A percentile compares a stretch with the other conserved stretches of the same genome.
phyloP scores from a whole-genome alignment of 805 yeast species.

The Saturnispora quitensis region DNA sequence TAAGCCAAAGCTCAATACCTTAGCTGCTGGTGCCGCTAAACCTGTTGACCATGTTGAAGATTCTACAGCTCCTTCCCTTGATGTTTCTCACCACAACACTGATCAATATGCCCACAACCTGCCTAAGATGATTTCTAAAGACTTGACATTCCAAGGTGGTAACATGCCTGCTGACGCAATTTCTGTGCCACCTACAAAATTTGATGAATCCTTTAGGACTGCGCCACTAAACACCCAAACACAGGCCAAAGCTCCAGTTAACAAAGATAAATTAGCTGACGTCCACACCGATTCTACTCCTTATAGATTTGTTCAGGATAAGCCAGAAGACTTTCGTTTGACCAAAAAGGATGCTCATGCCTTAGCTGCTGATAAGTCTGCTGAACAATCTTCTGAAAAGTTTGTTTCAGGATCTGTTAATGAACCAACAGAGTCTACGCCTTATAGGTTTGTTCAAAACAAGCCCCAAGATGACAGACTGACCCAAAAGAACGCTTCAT shows the following conservation, averaged over 20 bases:
- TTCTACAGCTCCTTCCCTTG: background rate
- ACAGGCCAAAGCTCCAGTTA: background rate
- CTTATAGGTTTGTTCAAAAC: slow-evolving; percentile 10
- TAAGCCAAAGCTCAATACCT: background rate
- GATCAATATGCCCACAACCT: background rate
- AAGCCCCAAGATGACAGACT: background rate
- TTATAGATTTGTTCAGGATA: slow-evolving; percentile 1
- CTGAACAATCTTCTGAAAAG: background rate
- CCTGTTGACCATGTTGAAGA: background rate
- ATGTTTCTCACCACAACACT: background rate
- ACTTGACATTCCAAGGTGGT: background rate
- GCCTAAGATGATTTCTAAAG: background rate
- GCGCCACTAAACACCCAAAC: background rate
- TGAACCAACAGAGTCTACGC: slow-evolving; percentile 3
- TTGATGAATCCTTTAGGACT: background rate
- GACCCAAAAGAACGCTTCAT: background rate
- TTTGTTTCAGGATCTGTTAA: background rate
- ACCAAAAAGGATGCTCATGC: background rate
- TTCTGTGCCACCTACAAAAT: background rate
- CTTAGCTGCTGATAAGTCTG: background rate
- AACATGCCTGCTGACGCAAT: background rate
- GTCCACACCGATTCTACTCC: slow-evolving; percentile 3
- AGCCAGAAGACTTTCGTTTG: background rate
- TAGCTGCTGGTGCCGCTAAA: background rate
- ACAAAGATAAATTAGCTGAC: background rate